These are phyloP conservation scores for Fusarium burgessii DNA, from an alignment of 2,329 filamentous ascomycete genomes.

Conservation along the genomic window DNA sequence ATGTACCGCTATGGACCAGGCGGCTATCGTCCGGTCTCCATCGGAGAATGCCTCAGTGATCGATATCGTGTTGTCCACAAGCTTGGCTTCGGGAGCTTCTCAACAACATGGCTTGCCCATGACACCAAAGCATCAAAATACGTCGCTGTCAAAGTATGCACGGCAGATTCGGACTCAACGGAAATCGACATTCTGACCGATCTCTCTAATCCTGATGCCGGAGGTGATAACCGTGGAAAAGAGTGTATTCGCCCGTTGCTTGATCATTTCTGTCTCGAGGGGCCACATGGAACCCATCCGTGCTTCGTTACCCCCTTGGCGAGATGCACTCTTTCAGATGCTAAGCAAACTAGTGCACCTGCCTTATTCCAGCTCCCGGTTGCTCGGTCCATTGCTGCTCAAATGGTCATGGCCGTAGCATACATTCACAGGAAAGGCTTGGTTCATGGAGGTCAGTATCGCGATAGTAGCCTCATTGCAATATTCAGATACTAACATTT, in stretches of 20 bases:
- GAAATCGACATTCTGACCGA: conserved; percentile 43
- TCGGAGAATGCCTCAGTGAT: conserved; percentile 52
- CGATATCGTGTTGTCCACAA: conserved; percentile 48
- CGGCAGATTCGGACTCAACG: conserved; percentile 34
- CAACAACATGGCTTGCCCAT: conserved; percentile 51
- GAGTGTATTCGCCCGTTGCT: conserved; percentile 31
- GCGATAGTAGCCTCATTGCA: background rate
- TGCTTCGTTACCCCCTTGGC: conserved; percentile 45
- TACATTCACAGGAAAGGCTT: conserved; percentile 47
- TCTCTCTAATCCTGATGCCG: background rate
- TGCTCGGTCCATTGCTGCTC: conserved; percentile 45
- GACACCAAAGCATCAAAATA: conserved; percentile 42
- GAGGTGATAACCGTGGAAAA: background rate
- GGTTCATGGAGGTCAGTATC: conserved; percentile 49
- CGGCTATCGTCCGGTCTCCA: conserved; percentile 54
- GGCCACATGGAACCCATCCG: conserved; percentile 48
- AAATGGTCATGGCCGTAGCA: conserved; percentile 48
- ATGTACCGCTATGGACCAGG: conserved; percentile 47
- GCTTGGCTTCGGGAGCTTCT: conserved; percentile 47
- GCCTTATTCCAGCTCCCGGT: conserved; percentile 45
- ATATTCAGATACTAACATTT: background rate
- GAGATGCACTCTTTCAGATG: conserved; percentile 43
- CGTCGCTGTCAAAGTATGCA: conserved; percentile 51
- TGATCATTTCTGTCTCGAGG: conserved; percentile 44
- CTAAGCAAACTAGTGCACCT: conserved; percentile 4